Evolutionary conservation across 1,284 basidiomycete species (phyloP).

Genomic region (Sanguinoderma infundibulare): DNA sequence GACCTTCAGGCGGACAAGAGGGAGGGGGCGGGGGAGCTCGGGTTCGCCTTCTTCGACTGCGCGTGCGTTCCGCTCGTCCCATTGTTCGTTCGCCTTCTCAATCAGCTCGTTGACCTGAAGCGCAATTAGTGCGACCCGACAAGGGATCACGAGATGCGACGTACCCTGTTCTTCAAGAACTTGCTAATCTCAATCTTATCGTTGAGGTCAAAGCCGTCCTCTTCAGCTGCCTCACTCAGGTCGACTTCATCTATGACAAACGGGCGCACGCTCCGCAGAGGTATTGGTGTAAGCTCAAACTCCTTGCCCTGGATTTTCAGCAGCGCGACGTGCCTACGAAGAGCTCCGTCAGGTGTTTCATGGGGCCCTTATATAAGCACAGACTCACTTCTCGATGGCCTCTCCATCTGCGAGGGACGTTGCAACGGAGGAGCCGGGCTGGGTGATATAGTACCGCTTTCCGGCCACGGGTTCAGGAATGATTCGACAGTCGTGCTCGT

Average conservation of each 20-base stretch:
- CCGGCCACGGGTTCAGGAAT: constrained; percentile 89
- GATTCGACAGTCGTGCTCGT: constrained; percentile 98
- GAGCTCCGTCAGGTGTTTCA: not conserved
- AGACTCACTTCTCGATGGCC: constrained; percentile 77
- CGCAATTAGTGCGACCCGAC: not conserved
- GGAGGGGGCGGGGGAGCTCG: constrained; percentile 75
- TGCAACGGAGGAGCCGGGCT: constrained; percentile 95
- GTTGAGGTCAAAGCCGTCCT: constrained; percentile 74
- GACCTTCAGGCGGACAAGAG: constrained; percentile 90
- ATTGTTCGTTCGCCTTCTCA: constrained; percentile 73
- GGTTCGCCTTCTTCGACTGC: constrained; percentile 73
- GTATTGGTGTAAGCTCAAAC: constrained; percentile 85
- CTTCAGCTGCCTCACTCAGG: constrained; percentile 77
- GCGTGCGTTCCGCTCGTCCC: constrained; percentile 77
- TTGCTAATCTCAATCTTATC: constrained; percentile 85
- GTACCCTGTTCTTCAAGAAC: constrained; percentile 74
- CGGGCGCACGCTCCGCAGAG: constrained; percentile 90
- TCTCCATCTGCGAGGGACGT: constrained; percentile 94
- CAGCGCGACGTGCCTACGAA: constrained; percentile 82
- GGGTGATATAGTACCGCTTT: constrained; percentile 90
- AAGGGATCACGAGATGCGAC: constrained; percentile 16
- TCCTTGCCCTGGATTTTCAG: constrained; percentile 86
- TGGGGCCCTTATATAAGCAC: constrained; percentile 24
- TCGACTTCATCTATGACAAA: constrained; percentile 91
- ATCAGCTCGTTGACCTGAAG: constrained; percentile 83